A percentile compares a stretch with the other conserved stretches of the same genome.
phyloP scores from a whole-genome alignment of 306 rosid genomes.

The Lagenaria siceraria region DNA sequence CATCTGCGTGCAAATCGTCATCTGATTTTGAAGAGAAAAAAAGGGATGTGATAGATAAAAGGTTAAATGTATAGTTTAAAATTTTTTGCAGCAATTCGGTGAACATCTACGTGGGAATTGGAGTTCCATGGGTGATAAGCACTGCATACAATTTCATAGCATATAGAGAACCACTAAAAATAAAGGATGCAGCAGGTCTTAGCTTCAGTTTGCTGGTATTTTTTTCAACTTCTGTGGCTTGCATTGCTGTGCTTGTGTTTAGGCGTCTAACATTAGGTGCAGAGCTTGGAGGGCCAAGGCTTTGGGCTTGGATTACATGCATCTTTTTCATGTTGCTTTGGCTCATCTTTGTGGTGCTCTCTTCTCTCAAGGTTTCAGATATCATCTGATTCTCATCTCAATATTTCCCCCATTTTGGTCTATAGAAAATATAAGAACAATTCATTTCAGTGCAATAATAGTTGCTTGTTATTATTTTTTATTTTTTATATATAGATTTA shows the following conservation, averaged over 20 bases:
- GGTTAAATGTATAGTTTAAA: background rate
- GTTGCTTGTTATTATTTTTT: background rate
- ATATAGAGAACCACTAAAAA: conserved; percentile 55
- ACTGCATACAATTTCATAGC: conserved; percentile 65
- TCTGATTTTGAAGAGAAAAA: too few relatives aligned
- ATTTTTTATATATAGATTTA: too few relatives aligned
- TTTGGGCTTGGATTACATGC: conserved; percentile 81
- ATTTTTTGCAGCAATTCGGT: conserved; percentile 62
- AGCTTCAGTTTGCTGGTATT: conserved; percentile 79
- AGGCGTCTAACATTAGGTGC: conserved; percentile 79
- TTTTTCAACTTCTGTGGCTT: conserved; percentile 68
- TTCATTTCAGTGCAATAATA: background rate
- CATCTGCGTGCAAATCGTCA: too few relatives aligned
- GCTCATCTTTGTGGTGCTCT: conserved; percentile 64
- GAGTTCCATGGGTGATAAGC: conserved; percentile 87
- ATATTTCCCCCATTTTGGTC: background rate
- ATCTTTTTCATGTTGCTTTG: conserved; percentile 62
- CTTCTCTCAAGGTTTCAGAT: conserved; percentile 71
- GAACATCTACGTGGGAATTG: conserved; percentile 89
- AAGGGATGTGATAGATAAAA: background rate
- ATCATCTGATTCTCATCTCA: conserved; percentile 36
- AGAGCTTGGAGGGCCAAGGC: conserved; percentile 90
- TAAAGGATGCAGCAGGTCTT: conserved; percentile 66
- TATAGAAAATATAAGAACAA: background rate
- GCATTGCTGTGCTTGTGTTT: conserved; percentile 57